Base-by-base conservation (phyloP, 2,329 filamentous ascomycete genomes). In the Colletotrichum lini region DNA sequence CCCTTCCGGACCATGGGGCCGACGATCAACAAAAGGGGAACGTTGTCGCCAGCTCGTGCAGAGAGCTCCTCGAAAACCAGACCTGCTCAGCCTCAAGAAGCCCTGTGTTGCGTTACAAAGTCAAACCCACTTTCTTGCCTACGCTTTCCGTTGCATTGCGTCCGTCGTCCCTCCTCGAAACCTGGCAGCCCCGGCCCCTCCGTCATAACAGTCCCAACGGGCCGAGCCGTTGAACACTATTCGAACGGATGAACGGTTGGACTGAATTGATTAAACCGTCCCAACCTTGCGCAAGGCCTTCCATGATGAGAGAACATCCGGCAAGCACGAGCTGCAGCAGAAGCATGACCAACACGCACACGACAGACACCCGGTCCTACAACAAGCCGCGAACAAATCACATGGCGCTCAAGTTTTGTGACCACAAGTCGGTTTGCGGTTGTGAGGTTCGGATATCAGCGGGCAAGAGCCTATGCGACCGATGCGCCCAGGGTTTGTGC, bases 371-470 rank as follows among this genome's bases (percentile, higher is more conserved):
- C 44, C 42, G 47, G 35, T 52, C 66, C 52, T 49, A 57, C 40
- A 35, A 40, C 61, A 21, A 60, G 52, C 70, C 67, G 23, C 26
- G 57, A 47, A 57, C 60, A 45, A 52, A 61, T 56, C 40, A 38
- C 13, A 75, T 75, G 73, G 65, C 74, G 58, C 54, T 73, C 45
- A 75, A 75, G 56, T 65, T 67, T 23, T 75, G 74, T 49, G 74
- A 75, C 52, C 74, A 75, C 68, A 53, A 73, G 18, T 53, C 57
- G 42, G 68, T 70, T 40, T 74, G 74, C 61, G 67, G 65, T 15
- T 75, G 74, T 60, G 49, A 65, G 42, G 62, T 66, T 50, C 65
- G 69, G 18, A 70, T 74, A 59, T 65, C 73, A 15, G 70, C 72
- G 47, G 72, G 65, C 53, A 71, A 75, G 35, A 74, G 65, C 30